A percentile compares a stretch with the other conserved stretches of the same genome.
Conservation (phyloP, 495 filamentous ascomycete species). For the Talaromyces wortmannii region DNA sequence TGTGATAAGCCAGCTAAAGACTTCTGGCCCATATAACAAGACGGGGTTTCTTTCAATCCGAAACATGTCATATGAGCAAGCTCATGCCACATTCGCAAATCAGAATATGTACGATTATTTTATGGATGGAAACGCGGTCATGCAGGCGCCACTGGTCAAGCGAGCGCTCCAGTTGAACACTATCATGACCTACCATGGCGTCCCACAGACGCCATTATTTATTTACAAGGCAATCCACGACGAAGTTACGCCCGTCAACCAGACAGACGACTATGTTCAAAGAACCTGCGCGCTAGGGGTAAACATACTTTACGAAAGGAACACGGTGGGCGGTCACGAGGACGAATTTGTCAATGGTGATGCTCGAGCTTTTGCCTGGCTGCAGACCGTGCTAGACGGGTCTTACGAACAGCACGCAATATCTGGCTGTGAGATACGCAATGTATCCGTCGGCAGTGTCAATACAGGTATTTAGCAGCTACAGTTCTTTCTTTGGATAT, state of each 20-base stretch:
- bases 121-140: not conserved
- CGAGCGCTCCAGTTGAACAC: not conserved
- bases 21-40: not conserved
- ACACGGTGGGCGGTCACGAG: not conserved
- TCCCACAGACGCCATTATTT: constrained; percentile 15
- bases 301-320: not conserved
- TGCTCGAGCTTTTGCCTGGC: not conserved
- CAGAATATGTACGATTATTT: not conserved
- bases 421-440: too few relatives aligned
- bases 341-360: not conserved
- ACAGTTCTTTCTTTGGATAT: too few relatives aligned
- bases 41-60: not conserved
- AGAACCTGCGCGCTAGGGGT: not conserved
- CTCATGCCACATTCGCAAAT: not conserved
- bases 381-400: not conserved
- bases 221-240: constrained; percentile 26
- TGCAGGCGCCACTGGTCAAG: not conserved
- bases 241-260: constrained; percentile 18
- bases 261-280: not conserved
- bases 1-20: not conserved
- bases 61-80: not conserved
- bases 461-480: too few relatives aligned
- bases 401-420: too few relatives aligned
- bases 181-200: not conserved
- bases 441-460: too few relatives aligned